phyloP scores from a whole-genome alignment of 2,329 filamentous ascomycete species.

The Conoideocrella luteorostrata region DNA sequence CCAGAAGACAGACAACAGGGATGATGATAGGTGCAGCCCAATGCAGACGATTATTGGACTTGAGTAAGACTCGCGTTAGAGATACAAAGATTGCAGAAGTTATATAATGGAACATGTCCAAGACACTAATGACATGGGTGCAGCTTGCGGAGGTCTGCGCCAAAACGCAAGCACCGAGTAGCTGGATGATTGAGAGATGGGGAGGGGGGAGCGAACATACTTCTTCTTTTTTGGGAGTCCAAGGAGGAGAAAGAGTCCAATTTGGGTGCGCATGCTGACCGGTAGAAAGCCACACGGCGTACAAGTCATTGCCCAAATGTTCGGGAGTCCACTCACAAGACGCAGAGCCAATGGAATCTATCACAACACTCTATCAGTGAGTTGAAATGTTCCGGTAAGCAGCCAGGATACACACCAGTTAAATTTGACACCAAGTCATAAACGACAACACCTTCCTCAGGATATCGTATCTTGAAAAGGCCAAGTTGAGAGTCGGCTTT shows the following conservation, averaged over 20 bases:
- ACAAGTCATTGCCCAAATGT: conserved; percentile 19
- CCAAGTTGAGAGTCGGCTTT: conserved; percentile 17
- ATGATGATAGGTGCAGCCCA: conserved; percentile 24
- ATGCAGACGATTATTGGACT: conserved; percentile 17
- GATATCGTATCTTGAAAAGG: conserved; percentile 25
- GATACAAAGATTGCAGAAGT: not conserved
- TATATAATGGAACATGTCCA: not conserved
- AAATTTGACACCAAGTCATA: conserved; percentile 24
- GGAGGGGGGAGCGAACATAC: no score
- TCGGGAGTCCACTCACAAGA: conserved; percentile 24
- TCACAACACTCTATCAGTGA: conserved; percentile 6
- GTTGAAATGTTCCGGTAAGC: conserved; percentile 1
- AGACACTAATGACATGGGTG: not conserved
- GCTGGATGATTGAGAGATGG: no score
- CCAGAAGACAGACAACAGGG: conserved; percentile 22
- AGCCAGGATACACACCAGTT: conserved; percentile 19
- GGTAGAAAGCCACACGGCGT: conserved; percentile 23
- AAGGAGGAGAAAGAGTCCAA: conserved; percentile 26
- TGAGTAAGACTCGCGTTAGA: conserved; percentile 9
- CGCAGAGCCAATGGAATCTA: conserved; percentile 19
- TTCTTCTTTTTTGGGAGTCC: conserved; percentile 20
- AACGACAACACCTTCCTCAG: conserved; percentile 20
- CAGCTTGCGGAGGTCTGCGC: no score
- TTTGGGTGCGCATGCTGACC: conserved; percentile 15
- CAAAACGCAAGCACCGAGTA: no score